Evolutionary conservation across 768 basidiomycete genomes (phyloP), one percentile per base, ranked within the genome.

Genomic region (Mycena galopus): DNA sequence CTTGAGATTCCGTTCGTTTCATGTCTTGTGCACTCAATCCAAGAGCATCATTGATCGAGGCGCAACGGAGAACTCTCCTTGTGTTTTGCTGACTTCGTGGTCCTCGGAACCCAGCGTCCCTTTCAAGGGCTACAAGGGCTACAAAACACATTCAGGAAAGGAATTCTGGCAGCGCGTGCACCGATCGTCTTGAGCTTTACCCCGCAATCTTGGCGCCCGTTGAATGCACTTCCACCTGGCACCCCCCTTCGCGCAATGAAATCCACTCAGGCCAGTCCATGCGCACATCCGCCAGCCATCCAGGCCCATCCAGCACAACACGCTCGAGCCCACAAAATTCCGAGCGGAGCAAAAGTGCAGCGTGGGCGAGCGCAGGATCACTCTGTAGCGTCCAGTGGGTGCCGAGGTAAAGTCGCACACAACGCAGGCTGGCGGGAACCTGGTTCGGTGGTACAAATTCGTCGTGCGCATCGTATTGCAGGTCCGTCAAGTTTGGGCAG

Each of bases 221-320:
- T n/a, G n/a, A n/a, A n/a, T n/a, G n/a, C n/a, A n/a, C n/a, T n/a
- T n/a, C 35, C 35, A 51, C 50, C 12, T 3, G 23, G 16, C n/a
- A 25, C 23, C 50, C 50, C n/a, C 50, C 11, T 11, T 9, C 23
- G 11, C 14, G 7, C 50, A 51, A 23, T 5, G 23, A 12, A 7
- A 12, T 11, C 50, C 50, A 51, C 50, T 51, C 23, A 4, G 23
- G 9, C n/a, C 50, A 51, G 12, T 8, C n/a, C 50, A 25, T 14
- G 23, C 23, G 23, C 50, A 6, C 23, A 10, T 25, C 12, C 50
- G 23, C 50, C 23, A 23, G 10, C 61, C 62, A 64, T 21, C 62
- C 62, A 6, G 47, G 30, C 30, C 62, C 62, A 6, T 47, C 62
- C n/a, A 64, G n/a, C 50, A 51, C 47, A 7, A 64, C 62, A 7